Conservation (phyloP, 495 filamentous ascomycete genomes). For the Copromyces sp. region DNA sequence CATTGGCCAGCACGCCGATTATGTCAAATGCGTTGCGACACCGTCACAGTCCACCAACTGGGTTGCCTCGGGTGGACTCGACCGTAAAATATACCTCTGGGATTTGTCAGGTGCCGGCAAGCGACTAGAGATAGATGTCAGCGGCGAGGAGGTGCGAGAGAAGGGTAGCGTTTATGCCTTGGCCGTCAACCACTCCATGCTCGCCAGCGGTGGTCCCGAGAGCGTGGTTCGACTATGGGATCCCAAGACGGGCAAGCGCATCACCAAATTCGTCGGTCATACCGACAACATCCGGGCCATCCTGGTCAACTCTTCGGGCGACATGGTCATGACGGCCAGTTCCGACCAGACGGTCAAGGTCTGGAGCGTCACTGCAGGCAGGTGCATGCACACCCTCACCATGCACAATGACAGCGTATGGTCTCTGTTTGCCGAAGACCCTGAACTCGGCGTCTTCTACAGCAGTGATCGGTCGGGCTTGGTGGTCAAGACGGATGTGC, state of each 20-base stretch:
- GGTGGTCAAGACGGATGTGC: constrained; percentile 87
- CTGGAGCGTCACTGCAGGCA: constrained; percentile 87
- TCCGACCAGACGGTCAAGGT: constrained; percentile 96
- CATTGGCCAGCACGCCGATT: constrained; percentile 89
- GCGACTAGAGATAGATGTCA: constrained; percentile 72
- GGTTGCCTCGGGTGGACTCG: constrained; percentile 94
- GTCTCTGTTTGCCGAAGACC: constrained; percentile 86
- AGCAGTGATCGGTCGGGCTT: constrained; percentile 85
- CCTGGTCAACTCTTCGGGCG: constrained; percentile 75
- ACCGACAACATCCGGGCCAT: constrained; percentile 91
- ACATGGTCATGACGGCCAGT: constrained; percentile 88
- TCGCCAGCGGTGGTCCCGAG: constrained; percentile 91
- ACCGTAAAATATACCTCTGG: constrained; percentile 87
- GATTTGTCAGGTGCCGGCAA: constrained; percentile 82
- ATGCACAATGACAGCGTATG: constrained; percentile 99
- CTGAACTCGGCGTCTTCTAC: constrained; percentile 79
- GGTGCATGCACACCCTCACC: constrained; percentile 94
- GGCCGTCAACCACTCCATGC: constrained; percentile 56
- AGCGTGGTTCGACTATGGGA: constrained; percentile 93
- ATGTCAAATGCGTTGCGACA: constrained; percentile 87
- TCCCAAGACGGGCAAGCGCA: constrained; percentile 72
- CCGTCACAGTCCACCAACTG: constrained; percentile 61
- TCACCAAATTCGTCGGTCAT: constrained; percentile 97
- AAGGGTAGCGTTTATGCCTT: constrained; percentile 96
- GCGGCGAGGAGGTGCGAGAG: constrained; percentile 64